These are phyloP conservation scores for Syzygium aqueum DNA, from an alignment of 345 rosid genomes.

Conservation along the genomic window DNA sequence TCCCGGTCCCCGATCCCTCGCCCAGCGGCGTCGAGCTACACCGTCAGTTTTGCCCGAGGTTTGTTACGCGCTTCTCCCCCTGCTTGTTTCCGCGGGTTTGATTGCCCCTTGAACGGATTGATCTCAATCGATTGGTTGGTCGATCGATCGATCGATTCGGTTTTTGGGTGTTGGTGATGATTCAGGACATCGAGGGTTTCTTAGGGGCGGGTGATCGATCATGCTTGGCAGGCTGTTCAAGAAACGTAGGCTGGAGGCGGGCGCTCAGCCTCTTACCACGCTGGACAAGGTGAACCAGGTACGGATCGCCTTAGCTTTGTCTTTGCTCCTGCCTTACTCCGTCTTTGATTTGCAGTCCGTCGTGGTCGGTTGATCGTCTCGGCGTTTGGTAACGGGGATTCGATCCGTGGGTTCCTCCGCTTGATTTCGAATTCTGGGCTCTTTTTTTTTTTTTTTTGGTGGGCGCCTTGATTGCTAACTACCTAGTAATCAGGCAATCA, in stretches of 20 bases:
- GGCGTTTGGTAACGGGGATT: no score
- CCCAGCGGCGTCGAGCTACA: no score
- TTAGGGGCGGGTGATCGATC: neutral
- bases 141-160: neutral
- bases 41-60: no score
- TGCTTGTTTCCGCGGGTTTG: neutral
- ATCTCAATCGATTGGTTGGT: neutral
- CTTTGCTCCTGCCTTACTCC: neutral
- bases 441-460: neutral
- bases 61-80: neutral
- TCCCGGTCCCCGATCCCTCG: no score
- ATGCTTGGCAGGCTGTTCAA: neutral
- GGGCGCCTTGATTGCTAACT: no score
- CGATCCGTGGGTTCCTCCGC: no score
- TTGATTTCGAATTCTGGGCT: accelerated
- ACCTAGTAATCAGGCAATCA: no score
- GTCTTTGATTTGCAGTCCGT: neutral
- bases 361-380: no score
- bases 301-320: neutral
- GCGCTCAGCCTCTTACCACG: neutral
- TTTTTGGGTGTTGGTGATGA: neutral
- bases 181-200: neutral
- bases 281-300: neutral
- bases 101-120: neutral
- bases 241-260: neutral